Base-by-base conservation (phyloP, 495 filamentous ascomycete genomes). In the Lentithecium fluviatile region DNA sequence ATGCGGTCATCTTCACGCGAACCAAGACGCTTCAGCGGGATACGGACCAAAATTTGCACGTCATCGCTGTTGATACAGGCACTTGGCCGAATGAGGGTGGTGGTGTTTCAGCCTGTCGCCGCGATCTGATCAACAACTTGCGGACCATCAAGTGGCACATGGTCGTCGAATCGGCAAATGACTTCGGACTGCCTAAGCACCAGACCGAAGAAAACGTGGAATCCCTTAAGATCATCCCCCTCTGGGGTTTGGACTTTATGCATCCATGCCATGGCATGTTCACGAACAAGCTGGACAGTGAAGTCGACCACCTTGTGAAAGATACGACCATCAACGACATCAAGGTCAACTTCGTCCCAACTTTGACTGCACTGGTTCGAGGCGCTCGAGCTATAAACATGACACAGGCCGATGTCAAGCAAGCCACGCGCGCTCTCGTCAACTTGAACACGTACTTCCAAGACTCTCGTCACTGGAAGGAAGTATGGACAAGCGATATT, bases 31-130 rank as follows among this genome's bases (percentile, higher is more conserved):
- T 72, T 19, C 74, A 71, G 52, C 69, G 74, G 32, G 84, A 86
- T 64, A 83, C 75, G 8, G 77, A 81, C 17, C 74, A 79, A 36
- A 77, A 71, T 6, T 76, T 87, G 13, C 83, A 85, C 59, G 82
- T 87, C 52, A 76, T 87, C 63, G 83, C 83, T 45, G 78, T 82
- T 12, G 84, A 87, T 67, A 85, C 76, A 36, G 82, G 82, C 13
- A 85, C 83, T 29, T 87, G 84, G 84, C 84, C 84, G 0, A 85
- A 85, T 51, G 81, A 85, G 64, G 82, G 81, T 52, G 84, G 84
- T 56, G 84, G 84, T 66, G 83, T 87, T 17, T 86, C 83, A 43
- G 83, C 82, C 25, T 87, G 84, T 72, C 81, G 84, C n/a, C 75
- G 84, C 52, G 84, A 87, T 62, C 78, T 87, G 75, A 83, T 87